phyloP scores from a whole-genome alignment of 1,284 basidiomycete genomes.

The Sporisorium reilianum region DNA sequence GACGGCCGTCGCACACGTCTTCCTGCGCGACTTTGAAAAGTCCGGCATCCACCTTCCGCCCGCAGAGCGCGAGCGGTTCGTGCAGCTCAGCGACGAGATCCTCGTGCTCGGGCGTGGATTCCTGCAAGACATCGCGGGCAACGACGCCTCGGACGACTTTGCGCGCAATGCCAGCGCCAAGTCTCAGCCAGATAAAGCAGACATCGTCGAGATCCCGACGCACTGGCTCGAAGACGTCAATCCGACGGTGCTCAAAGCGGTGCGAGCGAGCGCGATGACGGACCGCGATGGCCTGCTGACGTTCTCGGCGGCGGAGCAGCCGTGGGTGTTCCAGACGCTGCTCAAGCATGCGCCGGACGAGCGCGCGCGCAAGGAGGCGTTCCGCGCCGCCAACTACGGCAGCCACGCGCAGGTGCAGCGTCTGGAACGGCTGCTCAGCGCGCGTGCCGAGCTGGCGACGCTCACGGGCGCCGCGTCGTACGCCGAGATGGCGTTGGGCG shows the following conservation, averaged over 20 bases:
- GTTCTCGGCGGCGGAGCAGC: slow-evolving; percentile 68
- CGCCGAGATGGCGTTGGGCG: slow-evolving; percentile 64
- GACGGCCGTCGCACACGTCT: slow-evolving; percentile 83
- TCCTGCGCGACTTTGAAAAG: slow-evolving; percentile 96
- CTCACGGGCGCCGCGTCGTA: slow-evolving; percentile 63
- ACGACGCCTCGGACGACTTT: slow-evolving; percentile 50
- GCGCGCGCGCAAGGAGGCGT: slow-evolving; percentile 82
- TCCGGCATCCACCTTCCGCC: slow-evolving; percentile 92
- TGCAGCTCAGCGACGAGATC: slow-evolving; percentile 90
- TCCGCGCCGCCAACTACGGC: slow-evolving; percentile 70
- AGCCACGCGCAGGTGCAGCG: slow-evolving; percentile 52
- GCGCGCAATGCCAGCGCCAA: slow-evolving; percentile 36
- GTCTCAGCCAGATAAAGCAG: slow-evolving; percentile 13
- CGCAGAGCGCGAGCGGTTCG: slow-evolving; percentile 81
- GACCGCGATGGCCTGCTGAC: slow-evolving; percentile 34
- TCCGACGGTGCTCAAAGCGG: slow-evolving; percentile 25
- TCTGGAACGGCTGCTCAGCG: slow-evolving; percentile 60
- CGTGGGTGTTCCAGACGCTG: slow-evolving; percentile 90
- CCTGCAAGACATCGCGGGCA: slow-evolving; percentile 72
- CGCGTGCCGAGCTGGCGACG: slow-evolving; percentile 60
- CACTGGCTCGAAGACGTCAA: slow-evolving; percentile 54
- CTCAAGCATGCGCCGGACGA: slow-evolving; percentile 84
- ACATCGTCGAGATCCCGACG: slow-evolving; percentile 41
- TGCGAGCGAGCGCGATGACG: slow-evolving; percentile 26
- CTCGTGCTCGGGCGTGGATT: slow-evolving; percentile 89